Evolutionary conservation across 768 basidiomycete genomes (phyloP), one percentile per base, ranked within the genome.

Genomic region (Fomitopsis pulvina): DNA sequence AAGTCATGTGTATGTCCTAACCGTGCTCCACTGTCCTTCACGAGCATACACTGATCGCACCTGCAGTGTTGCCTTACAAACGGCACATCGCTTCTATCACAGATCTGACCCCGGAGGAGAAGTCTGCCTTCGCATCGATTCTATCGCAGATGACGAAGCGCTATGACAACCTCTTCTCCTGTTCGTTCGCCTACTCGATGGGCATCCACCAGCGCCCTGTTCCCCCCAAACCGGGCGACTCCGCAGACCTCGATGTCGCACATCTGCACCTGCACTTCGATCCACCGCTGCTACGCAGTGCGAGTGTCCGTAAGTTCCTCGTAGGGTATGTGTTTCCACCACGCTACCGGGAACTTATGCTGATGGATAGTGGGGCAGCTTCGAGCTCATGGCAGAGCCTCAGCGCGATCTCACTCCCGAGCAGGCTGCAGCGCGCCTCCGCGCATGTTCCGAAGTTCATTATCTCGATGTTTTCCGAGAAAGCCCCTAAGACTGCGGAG

Each of bases 161-260:
- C 45, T 90, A 87, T 56, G 88, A 87, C 59, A 88, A 86, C 59
- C 68, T 92, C 26, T 92, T 92, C 63, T 76, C 76, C 5, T 92
- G 88, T 63, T 86, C 90, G 0, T 96, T 95, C 66, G 85, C 90
- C 0, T 96, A 95, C 64, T 92, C 89, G 6, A 93, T 95, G 90
- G 93, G 93, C 29, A 78, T 95, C 41, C 93, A 95, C 61, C 93
- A 96, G 63, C 77, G 84, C 1, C 87, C 91, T 4, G 60, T 79
- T 2, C 79, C 84, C 8, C 65, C 68, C 5, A 51, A 54, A 20
- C 57, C 58, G 11, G 49, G 58, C 37, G 41, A 54, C n/a, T 47
- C 56, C 29, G 49, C 50, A 7, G 47, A 52, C 2, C 63, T 64
- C 16, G 64, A 69, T 9, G 61, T 84, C 21, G 85, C 88, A 2